phyloP scores from a whole-genome alignment of 1,139 yeast species.

The Cylindricascospora bacillispora region DNA sequence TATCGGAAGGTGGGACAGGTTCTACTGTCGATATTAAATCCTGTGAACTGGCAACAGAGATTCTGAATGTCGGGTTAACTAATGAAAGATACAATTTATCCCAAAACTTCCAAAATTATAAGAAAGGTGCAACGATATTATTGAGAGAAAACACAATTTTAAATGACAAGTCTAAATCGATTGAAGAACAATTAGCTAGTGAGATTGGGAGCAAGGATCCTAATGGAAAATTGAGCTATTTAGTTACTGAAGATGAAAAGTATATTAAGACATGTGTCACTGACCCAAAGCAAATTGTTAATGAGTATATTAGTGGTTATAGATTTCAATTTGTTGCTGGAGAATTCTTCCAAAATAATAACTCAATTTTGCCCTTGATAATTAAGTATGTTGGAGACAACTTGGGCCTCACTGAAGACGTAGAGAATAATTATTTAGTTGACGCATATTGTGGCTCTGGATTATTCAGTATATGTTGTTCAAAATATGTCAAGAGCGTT shows the following conservation, averaged over 20 bases:
- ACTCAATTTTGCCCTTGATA: constrained; percentile 74
- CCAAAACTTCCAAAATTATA: constrained; percentile 41
- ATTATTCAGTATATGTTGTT: constrained; percentile 76
- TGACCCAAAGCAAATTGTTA: constrained; percentile 63
- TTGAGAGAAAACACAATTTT: constrained; percentile 63
- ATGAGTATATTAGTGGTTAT: constrained; percentile 62
- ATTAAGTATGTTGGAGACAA: constrained; percentile 70
- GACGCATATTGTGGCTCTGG: constrained; percentile 99
- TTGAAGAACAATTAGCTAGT: constrained; percentile 24
- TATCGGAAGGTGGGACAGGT: constrained; percentile 35
- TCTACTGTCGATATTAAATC: constrained; percentile 80
- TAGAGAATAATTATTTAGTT: constrained; percentile 46
- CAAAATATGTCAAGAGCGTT: constrained; percentile 64
- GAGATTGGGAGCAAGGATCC: constrained; percentile 35
- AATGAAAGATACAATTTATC: constrained; percentile 51
- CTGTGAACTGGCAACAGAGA: constrained; percentile 75
- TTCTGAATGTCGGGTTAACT: constrained; percentile 61
- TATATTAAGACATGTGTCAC: constrained; percentile 39
- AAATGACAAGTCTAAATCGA: constrained; percentile 17
- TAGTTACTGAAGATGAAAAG: constrained; percentile 16
- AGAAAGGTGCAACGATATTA: constrained; percentile 78
- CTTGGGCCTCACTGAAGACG: constrained; percentile 36
- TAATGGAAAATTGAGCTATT: constrained; percentile 26
- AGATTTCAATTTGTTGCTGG: constrained; percentile 85
- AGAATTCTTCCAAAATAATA: constrained; percentile 92